Base-by-base conservation (phyloP, 1,139 yeast species). In the Suhomyces chickasaworum region DNA sequence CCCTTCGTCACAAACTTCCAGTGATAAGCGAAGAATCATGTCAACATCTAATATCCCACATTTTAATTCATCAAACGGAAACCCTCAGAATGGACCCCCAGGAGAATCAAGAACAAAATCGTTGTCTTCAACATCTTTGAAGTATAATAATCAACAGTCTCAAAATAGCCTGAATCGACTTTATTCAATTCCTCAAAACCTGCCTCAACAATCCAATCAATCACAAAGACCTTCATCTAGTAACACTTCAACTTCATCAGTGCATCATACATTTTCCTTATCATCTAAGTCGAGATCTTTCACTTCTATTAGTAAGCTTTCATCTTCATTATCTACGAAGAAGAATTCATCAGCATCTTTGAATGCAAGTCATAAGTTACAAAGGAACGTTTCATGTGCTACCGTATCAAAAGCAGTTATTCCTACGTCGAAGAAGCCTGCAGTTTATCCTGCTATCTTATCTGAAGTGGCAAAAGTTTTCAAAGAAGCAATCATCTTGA, bases 361-460 rank as follows among this genome's bases (percentile, higher is more conserved):
- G 16, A 58, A 53, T 40, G 20, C 45, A 8, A 39, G 37, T 13
- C 21, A 32, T 18, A 45, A 58, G 37, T 46, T 64, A 21, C 78
- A 74, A 41, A 55, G 77, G 38, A 58, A 57, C 27, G 64, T 65
- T 4, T 66, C 74, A 6, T 54, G 59, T 17, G 60, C 67, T 3
- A 68, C 75, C 0, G 42, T 69, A 4, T 59, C 66, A 12, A 53
- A 78, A 36, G 70, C 83, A 0, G 64, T 74, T 33, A 67, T 72
- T 12, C 78, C 78, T 1, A 10, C 44, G 3, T 65, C 78, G 9
- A 75, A 73, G 48, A 78, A 77, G 44, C 91, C 95, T 2, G 65
- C 75, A 18, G 90, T 90, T 3, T 90, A 93, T 63, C 97, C 98
- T 0, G 98, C 98, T 1, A 60, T 89, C 59, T 71, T 93, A 21